phyloP scores from a whole-genome alignment of 1,139 yeast genomes.

The Yamadazyma mexicana region DNA sequence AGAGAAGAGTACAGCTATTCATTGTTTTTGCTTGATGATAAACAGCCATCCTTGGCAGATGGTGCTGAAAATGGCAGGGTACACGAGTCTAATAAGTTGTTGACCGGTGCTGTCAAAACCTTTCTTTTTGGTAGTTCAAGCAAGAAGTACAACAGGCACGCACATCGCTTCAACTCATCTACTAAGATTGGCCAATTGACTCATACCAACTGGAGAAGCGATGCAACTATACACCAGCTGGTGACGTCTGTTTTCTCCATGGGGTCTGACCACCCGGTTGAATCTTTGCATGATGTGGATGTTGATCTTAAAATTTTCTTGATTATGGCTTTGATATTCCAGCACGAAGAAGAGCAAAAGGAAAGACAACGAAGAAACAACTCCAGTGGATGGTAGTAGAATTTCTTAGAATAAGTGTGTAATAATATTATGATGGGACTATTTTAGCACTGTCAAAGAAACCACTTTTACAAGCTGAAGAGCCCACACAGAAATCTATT shows the following conservation, averaged over 20 bases:
- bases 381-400: too few relatives aligned
- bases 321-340: neutral
- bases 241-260: neutral
- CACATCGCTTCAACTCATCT: neutral
- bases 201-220: neutral
- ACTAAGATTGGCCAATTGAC: neutral
- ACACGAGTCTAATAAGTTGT: neutral
- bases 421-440: too few relatives aligned
- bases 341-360: neutral
- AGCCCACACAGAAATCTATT: too few relatives aligned
- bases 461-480: too few relatives aligned
- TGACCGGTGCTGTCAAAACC: neutral
- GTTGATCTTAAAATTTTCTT: neutral
- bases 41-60: constrained; percentile 5
- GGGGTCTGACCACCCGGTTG: neutral
- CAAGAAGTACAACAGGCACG: neutral
- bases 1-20: constrained; percentile 4
- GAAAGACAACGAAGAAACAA: too few relatives aligned
- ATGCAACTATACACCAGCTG: neutral
- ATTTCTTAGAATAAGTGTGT: too few relatives aligned
- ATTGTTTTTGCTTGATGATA: constrained; percentile 2
- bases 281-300: neutral
- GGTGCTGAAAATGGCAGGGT: neutral
- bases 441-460: too few relatives aligned
- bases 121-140: neutral